Evolutionary conservation across 768 basidiomycete genomes (phyloP).

Genomic region (Lactarius tabidus): DNA sequence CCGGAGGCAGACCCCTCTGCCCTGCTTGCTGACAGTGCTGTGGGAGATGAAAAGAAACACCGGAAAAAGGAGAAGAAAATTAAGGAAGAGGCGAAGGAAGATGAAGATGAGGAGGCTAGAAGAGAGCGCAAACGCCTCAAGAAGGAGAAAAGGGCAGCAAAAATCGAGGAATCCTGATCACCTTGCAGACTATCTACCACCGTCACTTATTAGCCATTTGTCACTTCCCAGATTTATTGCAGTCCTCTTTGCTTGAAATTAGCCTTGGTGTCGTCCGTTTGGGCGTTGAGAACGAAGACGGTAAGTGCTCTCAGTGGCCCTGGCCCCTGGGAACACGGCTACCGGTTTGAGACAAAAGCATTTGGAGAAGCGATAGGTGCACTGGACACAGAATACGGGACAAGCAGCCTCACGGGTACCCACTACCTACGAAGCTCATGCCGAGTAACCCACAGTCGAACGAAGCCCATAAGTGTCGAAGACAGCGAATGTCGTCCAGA

Average conservation of each 20-base stretch:
- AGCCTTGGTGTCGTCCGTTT: not conserved
- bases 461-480: not conserved
- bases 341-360: too few species aligned
- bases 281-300: not conserved
- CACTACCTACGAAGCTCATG: not conserved
- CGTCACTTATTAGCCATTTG: not conserved
- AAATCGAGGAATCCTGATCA: slow-evolving; percentile 34
- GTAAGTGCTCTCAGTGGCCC: not conserved
- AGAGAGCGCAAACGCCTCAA: slow-evolving; percentile 61
- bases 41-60: slow-evolving; percentile 55
- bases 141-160: slow-evolving; percentile 61
- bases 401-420: too few species aligned
- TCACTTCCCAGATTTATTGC: not conserved
- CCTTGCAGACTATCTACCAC: slow-evolving; percentile 5
- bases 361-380: too few species aligned
- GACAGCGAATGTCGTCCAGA: not conserved
- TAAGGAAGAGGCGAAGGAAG: slow-evolving; percentile 34
- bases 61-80: slow-evolving; percentile 41
- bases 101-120: slow-evolving; percentile 56
- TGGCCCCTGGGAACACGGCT: too few species aligned
- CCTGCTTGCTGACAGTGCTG: slow-evolving; percentile 37
- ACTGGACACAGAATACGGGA: too few species aligned
- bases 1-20: slow-evolving; percentile 42
- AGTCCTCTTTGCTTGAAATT: not conserved
- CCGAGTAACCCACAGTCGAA: not conserved